Evolutionary conservation across 2,329 filamentous ascomycete genomes (phyloP).

Genomic region (Cordyceps cicadae): DNA sequence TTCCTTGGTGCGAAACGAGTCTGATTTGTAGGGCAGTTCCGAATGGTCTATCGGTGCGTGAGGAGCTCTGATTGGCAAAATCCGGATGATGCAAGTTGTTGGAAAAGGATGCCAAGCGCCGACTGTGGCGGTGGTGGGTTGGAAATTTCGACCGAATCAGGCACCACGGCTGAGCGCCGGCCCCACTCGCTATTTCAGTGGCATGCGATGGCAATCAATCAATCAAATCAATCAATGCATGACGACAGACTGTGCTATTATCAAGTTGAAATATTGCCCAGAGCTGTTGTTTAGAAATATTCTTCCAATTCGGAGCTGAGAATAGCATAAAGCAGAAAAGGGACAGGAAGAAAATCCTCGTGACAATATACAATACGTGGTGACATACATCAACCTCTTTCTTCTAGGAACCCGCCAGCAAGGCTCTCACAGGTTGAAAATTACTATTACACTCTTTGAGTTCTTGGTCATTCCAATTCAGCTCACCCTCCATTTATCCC

Average conservation of each 20-base stretch:
- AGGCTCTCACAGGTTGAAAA: too few species aligned
- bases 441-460: too few species aligned
- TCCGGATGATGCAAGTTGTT: background rate
- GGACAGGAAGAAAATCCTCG: too few species aligned
- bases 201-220: background rate
- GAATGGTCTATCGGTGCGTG: background rate
- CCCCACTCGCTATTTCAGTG: background rate
- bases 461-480: too few species aligned
- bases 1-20: background rate
- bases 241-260: background rate
- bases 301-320: too few species aligned
- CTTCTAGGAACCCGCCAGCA: too few species aligned
- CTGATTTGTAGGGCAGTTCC: background rate
- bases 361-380: too few species aligned
- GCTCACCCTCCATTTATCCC: too few species aligned
- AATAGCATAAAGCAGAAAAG: too few species aligned
- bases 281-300: too few species aligned
- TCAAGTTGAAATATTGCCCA: too few species aligned
- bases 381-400: too few species aligned
- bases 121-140: background rate
- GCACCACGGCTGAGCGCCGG: slow-evolving; percentile 1
- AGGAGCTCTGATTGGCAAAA: background rate
- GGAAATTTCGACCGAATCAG: background rate
- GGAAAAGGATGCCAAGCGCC: background rate
- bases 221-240: background rate